Conservation (phyloP, 768 basidiomycete species). For the Suillus subaureus region DNA sequence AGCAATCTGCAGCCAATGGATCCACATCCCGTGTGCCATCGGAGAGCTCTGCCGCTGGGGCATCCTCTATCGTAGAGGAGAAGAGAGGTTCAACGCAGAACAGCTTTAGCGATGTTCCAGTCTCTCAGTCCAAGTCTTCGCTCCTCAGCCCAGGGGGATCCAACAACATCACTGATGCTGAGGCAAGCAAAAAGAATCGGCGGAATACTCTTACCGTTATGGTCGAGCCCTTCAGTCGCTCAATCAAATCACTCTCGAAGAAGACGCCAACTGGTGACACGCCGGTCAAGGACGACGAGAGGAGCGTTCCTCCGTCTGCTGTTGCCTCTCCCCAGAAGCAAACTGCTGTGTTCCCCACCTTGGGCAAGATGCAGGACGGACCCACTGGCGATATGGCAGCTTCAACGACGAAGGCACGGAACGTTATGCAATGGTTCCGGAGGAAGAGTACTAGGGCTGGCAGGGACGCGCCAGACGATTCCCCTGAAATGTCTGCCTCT, state of each 20-base stretch:
- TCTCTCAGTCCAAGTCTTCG: slow-evolving; percentile 30
- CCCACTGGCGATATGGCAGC: slow-evolving; percentile 52
- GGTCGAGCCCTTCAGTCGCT: slow-evolving; percentile 74
- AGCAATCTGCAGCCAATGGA: slow-evolving; percentile 35
- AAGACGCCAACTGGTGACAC: slow-evolving; percentile 35
- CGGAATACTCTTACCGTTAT: slow-evolving; percentile 87
- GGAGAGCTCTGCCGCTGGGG: slow-evolving; percentile 35
- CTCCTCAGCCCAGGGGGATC: slow-evolving; percentile 40
- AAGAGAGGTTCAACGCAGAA: slow-evolving; percentile 18
- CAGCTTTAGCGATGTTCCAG: slow-evolving; percentile 25
- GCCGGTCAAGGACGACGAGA: slow-evolving; percentile 48
- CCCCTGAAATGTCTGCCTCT: slow-evolving; percentile 9
- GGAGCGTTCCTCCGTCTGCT: slow-evolving; percentile 34
- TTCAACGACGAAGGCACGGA: slow-evolving; percentile 86
- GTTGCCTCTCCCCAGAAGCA: slow-evolving; percentile 31
- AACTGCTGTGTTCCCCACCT: slow-evolving; percentile 27
- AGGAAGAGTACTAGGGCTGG: slow-evolving; percentile 54
- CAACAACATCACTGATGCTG: slow-evolving; percentile 20
- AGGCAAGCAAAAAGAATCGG: slow-evolving; percentile 57
- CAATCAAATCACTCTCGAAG: slow-evolving; percentile 38
- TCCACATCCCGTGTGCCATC: slow-evolving; percentile 46
- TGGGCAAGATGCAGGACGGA: slow-evolving; percentile 25
- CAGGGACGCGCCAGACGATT: slow-evolving; percentile 27
- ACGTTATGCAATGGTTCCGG: slow-evolving; percentile 99
- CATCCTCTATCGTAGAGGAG: slow-evolving; percentile 20